These are phyloP conservation scores for Leccinum olivaceopallidum DNA, from an alignment of 768 basidiomycete genomes.

Conservation along the genomic window DNA sequence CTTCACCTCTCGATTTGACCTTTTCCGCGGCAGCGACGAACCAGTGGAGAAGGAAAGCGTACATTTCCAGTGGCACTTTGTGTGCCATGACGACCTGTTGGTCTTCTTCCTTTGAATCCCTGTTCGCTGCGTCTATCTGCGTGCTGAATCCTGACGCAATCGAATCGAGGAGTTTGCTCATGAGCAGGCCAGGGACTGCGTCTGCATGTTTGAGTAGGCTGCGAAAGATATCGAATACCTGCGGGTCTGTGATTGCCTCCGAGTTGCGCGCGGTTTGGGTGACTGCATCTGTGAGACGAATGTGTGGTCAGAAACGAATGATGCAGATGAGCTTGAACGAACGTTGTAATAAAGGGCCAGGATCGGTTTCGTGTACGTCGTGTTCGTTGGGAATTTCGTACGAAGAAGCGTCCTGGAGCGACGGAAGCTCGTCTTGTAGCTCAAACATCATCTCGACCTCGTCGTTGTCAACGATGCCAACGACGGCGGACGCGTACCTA, in stretches of 20 bases:
- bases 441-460: slow-evolving; percentile 54
- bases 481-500: slow-evolving; percentile 14
- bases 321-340: slow-evolving; percentile 16
- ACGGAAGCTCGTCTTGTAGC: slow-evolving; percentile 75
- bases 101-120: slow-evolving; percentile 70
- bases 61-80: slow-evolving; percentile 82
- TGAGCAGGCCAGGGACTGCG: slow-evolving; percentile 57
- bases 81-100: slow-evolving; percentile 61
- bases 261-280: slow-evolving; percentile 76
- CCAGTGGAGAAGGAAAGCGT: slow-evolving; percentile 91
- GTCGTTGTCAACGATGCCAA: slow-evolving; percentile 5
- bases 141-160: slow-evolving; percentile 72
- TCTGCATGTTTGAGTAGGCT: slow-evolving; percentile 78
- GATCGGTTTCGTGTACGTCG: slow-evolving; percentile 58
- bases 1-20: slow-evolving; percentile 54
- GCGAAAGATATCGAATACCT: slow-evolving; percentile 81
- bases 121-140: slow-evolving; percentile 70
- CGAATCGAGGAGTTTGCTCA: slow-evolving; percentile 88
- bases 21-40: slow-evolving; percentile 83
- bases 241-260: slow-evolving; percentile 63
- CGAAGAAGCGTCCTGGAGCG: slow-evolving; percentile 55
- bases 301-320: slow-evolving; percentile 6
- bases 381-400: slow-evolving; percentile 73
- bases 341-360: slow-evolving; percentile 61
- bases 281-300: slow-evolving; percentile 60